phyloP scores from a whole-genome alignment of 441 rosid genomes.

The Melastoma candidum region DNA sequence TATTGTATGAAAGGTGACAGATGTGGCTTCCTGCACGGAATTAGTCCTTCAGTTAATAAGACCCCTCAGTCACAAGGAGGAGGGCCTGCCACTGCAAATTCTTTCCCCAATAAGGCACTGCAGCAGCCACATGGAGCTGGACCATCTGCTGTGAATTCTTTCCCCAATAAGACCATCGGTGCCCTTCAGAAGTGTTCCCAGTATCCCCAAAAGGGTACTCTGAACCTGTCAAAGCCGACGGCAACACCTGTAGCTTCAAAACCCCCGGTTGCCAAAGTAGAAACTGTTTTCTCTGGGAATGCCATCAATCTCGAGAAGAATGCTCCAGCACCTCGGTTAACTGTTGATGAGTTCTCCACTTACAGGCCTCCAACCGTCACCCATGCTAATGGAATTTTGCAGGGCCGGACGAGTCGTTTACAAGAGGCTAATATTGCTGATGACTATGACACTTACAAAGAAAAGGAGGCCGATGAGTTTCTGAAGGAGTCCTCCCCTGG shows the following conservation, averaged over 20 bases:
- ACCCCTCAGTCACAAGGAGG: conserved; percentile 24
- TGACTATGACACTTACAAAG: conserved; percentile 40
- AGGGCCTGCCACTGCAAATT: conserved; percentile 21
- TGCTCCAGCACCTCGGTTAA: conserved; percentile 21
- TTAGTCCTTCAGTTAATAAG: conserved; percentile 34
- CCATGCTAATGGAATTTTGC: conserved; percentile 30
- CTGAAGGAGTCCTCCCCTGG: conserved; percentile 92
- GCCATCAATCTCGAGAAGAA: conserved; percentile 25
- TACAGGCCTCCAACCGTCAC: conserved; percentile 24
- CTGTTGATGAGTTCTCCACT: conserved; percentile 34
- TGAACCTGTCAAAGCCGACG: conserved; percentile 21
- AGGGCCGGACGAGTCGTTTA: conserved; percentile 29
- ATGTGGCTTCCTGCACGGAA: conserved; percentile 72
- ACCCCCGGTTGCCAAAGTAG: conserved; percentile 20
- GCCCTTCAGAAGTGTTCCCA: conserved; percentile 29
- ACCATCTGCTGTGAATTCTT: conserved; percentile 25
- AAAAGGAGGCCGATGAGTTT: conserved; percentile 59
- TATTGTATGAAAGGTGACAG: conserved; percentile 73
- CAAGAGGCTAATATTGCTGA: conserved; percentile 40
- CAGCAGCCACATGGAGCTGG: conserved; percentile 21
- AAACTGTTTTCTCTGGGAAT: conserved; percentile 26
- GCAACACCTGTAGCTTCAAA: conserved; percentile 26
- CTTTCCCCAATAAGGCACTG: conserved; percentile 20
- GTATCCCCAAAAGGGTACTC: conserved; percentile 24
- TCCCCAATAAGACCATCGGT: conserved; percentile 24